phyloP scores from a whole-genome alignment of 179 eudicot genomes.

The Carnegiea gigantea region DNA sequence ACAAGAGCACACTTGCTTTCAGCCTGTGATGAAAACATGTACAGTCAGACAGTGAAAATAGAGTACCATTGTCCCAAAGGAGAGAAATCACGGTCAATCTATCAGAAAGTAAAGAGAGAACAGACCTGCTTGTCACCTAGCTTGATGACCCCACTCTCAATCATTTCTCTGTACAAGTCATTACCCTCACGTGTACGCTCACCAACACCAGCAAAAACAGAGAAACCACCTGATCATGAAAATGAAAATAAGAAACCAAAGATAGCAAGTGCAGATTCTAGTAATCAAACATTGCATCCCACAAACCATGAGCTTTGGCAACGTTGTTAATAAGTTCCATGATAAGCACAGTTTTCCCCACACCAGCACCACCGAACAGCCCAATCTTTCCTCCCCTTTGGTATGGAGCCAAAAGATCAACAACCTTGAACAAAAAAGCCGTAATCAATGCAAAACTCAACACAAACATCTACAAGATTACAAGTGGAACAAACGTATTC shows the following conservation, averaged over 20 bases:
- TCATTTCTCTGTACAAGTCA: slow-evolving; percentile 98
- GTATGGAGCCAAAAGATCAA: slow-evolving; percentile 94
- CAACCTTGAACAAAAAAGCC: slow-evolving; percentile 49
- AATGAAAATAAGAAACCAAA: not conserved
- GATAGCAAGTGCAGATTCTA: not conserved
- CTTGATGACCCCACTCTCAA: slow-evolving; percentile 99
- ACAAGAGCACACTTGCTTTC: slow-evolving; percentile 98
- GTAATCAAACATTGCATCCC: not conserved
- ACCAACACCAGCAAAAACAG: slow-evolving; percentile 97
- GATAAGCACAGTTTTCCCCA: slow-evolving; percentile 95
- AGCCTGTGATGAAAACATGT: slow-evolving; percentile 33
- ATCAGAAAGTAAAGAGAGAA: not conserved
- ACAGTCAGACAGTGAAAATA: not conserved
- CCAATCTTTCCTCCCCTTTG: slow-evolving; percentile 99
- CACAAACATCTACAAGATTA: not conserved
- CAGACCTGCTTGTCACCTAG: slow-evolving; percentile 93
- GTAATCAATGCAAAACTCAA: not conserved
- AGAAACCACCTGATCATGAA: slow-evolving; percentile 81
- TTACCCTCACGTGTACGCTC: slow-evolving; percentile 98
- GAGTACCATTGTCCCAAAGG: not conserved
- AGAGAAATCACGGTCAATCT: not conserved
- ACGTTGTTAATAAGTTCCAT: slow-evolving; percentile 98
- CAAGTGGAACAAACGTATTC: not conserved
- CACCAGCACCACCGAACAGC: slow-evolving; percentile 96
- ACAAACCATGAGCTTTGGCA: slow-evolving; percentile 93